Percentiles rank a stretch among this genome's conserved stretches.
These are phyloP conservation scores for Populus tremula DNA, from an alignment of 345 rosid species.

Conservation along the genomic window DNA sequence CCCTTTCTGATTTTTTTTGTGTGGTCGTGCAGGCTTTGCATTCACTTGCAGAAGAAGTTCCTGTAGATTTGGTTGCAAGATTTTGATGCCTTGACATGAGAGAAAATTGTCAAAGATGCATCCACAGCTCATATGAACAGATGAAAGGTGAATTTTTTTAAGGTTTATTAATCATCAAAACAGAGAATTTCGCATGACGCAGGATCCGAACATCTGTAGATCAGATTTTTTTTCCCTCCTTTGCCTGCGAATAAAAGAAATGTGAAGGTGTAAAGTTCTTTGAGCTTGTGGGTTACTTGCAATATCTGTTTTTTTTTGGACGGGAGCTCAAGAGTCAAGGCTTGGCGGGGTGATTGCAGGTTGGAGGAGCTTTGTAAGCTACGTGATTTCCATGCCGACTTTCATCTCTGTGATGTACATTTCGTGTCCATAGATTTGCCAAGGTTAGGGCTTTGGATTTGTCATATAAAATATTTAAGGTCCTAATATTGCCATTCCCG, in stretches of 20 bases:
- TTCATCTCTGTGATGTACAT: conserved; percentile 5
- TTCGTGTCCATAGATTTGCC: conserved; percentile 4
- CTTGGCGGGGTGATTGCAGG: conserved; percentile 7
- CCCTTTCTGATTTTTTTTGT: not conserved
- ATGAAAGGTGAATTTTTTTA: conserved; percentile 4
- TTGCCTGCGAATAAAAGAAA: conserved; percentile 30
- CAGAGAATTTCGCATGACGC: conserved; percentile 16
- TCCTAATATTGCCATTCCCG: not conserved
- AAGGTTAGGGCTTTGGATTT: not conserved
- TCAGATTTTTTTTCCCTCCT: conserved; percentile 1
- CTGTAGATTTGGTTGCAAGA: conserved; percentile 33
- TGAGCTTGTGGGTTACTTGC: conserved; percentile 19
- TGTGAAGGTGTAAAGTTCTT: conserved; percentile 25
- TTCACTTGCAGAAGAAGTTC: conserved; percentile 19
- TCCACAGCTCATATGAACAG: conserved; percentile 2
- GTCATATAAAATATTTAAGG: not conserved
- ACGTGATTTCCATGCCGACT: conserved; percentile 7
- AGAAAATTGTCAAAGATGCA: conserved; percentile 14
- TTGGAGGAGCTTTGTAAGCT: conserved; percentile 2
- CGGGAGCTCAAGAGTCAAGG: not conserved
- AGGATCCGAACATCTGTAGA: conserved; percentile 20
- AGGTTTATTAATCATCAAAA: not conserved
- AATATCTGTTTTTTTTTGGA: conserved; percentile 3
- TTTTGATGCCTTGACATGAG: conserved; percentile 16
- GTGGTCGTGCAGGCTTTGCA: conserved; percentile 25